Evolutionary conservation across 2,329 filamentous ascomycete genomes (phyloP).

Genomic region (Sporothrix variecibatus): DNA sequence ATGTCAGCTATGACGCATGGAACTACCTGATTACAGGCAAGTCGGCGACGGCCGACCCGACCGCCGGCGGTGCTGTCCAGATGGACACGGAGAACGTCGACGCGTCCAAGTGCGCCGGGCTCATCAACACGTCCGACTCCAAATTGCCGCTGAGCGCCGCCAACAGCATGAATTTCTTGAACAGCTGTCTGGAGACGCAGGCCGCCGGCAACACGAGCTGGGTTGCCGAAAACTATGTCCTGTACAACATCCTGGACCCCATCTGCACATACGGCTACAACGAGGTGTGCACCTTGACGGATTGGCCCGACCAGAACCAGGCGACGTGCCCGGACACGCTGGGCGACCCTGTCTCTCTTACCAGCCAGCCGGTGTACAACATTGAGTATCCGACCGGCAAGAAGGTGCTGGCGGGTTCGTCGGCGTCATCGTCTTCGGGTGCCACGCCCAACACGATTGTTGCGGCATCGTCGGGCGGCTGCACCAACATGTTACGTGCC

Average conservation of each 20-base stretch:
- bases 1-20: slow-evolving; percentile 63
- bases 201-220: slow-evolving; percentile 41
- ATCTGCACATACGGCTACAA: slow-evolving; percentile 50
- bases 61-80: slow-evolving; percentile 49
- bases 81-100: slow-evolving; percentile 51
- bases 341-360: slow-evolving; percentile 42
- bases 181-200: slow-evolving; percentile 45
- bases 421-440: slow-evolving; percentile 15
- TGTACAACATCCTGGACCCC: slow-evolving; percentile 55
- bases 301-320: slow-evolving; percentile 49
- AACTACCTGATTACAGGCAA: slow-evolving; percentile 54
- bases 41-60: slow-evolving; percentile 49
- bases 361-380: slow-evolving; percentile 47
- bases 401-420: slow-evolving; percentile 41
- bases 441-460: background rate
- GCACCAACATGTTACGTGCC: background rate
- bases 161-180: slow-evolving; percentile 57
- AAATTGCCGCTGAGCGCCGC: slow-evolving; percentile 45
- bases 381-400: slow-evolving; percentile 50
- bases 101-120: slow-evolving; percentile 48
- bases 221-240: slow-evolving; percentile 50
- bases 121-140: slow-evolving; percentile 47
- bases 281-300: slow-evolving; percentile 49
- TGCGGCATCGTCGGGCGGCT: background rate
- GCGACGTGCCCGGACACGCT: slow-evolving; percentile 47